Evolutionary conservation across 768 basidiomycete species (phyloP).

Genomic region (Tylopilus sp.): DNA sequence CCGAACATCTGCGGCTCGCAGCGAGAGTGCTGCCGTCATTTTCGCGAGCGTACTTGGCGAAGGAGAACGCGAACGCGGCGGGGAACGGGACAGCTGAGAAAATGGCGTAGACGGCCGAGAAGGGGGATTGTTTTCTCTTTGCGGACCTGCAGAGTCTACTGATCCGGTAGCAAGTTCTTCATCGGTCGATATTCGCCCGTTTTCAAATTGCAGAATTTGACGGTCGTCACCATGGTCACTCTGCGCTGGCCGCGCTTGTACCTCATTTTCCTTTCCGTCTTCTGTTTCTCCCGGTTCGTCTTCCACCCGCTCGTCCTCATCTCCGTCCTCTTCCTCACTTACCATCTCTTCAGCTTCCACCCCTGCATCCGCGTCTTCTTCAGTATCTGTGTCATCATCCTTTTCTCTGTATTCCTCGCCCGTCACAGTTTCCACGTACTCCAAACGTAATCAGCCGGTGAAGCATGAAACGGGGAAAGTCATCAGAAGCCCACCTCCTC

Average conservation of each 20-base stretch:
- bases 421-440: constrained; percentile 67
- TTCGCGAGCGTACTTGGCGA: constrained; percentile 43
- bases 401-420: constrained; percentile 34
- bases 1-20: constrained; percentile 43
- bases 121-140: constrained; percentile 12
- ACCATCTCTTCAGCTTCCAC: constrained; percentile 32
- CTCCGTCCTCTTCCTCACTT: constrained; percentile 30
- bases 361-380: constrained; percentile 37
- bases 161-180: neutral
- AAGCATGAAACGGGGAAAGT: constrained; percentile 17
- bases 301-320: constrained; percentile 35
- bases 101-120: constrained; percentile 30
- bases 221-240: constrained; percentile 10
- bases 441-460: constrained; percentile 20
- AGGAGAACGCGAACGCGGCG: constrained; percentile 47
- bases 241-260: constrained; percentile 9
- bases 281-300: constrained; percentile 37
- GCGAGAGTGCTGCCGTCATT: constrained; percentile 39
- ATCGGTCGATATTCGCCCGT: constrained; percentile 7
- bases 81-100: constrained; percentile 50
- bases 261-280: constrained; percentile 29
- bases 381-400: constrained; percentile 27
- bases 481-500: constrained; percentile 64
- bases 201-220: constrained; percentile 10
- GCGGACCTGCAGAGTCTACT: neutral